These are phyloP conservation scores for Ophiostoma himal-ulmi DNA, from an alignment of 2,329 filamentous ascomycete genomes.

Conservation along the genomic window DNA sequence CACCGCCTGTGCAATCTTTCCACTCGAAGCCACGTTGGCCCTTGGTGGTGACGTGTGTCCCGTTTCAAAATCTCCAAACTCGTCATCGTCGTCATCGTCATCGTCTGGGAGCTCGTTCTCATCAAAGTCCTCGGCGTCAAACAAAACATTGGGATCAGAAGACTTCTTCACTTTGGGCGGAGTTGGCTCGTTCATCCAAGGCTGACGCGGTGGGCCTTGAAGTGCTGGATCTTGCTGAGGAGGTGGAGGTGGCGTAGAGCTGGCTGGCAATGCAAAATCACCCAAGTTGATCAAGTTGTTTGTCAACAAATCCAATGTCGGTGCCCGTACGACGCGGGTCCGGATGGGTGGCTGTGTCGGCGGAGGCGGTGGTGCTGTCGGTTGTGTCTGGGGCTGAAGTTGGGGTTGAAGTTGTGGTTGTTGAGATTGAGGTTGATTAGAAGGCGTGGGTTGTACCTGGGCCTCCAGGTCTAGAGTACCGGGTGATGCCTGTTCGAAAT, in stretches of 20 bases:
- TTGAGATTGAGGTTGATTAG: not conserved
- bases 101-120: slow-evolving; percentile 35
- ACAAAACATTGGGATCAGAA: slow-evolving; percentile 52
- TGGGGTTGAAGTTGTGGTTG: slow-evolving; percentile 19
- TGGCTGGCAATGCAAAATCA: not conserved
- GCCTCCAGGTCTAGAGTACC: slow-evolving; percentile 23
- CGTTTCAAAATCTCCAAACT: slow-evolving; percentile 31
- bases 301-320: slow-evolving; percentile 49
- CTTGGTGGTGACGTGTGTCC: slow-evolving; percentile 20
- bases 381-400: not conserved
- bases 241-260: not conserved
- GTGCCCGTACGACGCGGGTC: slow-evolving; percentile 40
- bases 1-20: not conserved
- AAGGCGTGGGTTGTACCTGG: not conserved
- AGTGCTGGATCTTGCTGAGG: not conserved
- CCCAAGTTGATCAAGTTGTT: slow-evolving; percentile 46
- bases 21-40: not conserved
- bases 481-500: slow-evolving; percentile 53
- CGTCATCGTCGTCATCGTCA: slow-evolving; percentile 30
- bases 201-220: not conserved
- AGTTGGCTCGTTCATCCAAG: slow-evolving; percentile 13
- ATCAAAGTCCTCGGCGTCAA: slow-evolving; percentile 57
- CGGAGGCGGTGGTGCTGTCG: not conserved
- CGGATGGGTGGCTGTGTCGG: slow-evolving; percentile 28
- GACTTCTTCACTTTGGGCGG: slow-evolving; percentile 25